phyloP scores from a whole-genome alignment of 192 early-diverging fungal species.

The Helicostylum pulchrum region DNA sequence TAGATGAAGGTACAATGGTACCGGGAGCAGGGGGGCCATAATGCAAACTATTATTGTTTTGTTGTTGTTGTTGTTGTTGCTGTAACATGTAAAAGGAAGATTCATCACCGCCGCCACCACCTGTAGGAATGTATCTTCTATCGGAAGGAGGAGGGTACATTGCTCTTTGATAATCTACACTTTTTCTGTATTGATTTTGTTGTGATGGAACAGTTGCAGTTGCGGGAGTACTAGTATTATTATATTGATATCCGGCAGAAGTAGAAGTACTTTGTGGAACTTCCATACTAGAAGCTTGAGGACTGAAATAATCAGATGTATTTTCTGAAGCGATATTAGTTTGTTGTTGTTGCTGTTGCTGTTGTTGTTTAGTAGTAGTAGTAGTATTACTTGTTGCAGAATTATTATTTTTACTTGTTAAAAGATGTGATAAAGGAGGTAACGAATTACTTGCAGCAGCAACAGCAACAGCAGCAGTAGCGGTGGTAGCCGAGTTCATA shows the following conservation, averaged over 20 bases:
- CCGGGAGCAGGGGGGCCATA: not conserved
- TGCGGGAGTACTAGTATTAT: too few species aligned
- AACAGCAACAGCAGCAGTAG: not conserved
- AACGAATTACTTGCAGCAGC: conserved; percentile 7
- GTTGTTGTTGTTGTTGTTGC: not conserved
- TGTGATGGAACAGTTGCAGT: too few species aligned
- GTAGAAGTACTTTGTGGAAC: too few species aligned
- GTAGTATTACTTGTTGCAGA: not conserved
- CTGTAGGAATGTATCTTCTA: not conserved
- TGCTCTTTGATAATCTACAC: conserved; percentile 1
- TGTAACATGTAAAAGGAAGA: not conserved
- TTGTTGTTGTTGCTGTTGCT: too few species aligned
- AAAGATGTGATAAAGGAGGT: conserved; percentile 23
- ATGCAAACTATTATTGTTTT: not conserved
- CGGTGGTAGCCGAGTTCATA: not conserved
- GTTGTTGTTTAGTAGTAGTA: too few species aligned
- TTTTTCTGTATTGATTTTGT: conserved; percentile 6
- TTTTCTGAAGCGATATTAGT: too few species aligned
- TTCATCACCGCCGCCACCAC: not conserved
- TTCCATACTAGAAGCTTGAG: too few species aligned
- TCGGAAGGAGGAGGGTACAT: conserved; percentile 1
- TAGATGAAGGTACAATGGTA: not conserved
- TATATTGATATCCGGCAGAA: too few species aligned
- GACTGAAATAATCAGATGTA: too few species aligned
- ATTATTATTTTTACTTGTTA: not conserved